Evolutionary conservation across 805 yeast genomes (phyloP), one percentile per base, ranked within the genome.

Genomic region (Candida adriatica): DNA sequence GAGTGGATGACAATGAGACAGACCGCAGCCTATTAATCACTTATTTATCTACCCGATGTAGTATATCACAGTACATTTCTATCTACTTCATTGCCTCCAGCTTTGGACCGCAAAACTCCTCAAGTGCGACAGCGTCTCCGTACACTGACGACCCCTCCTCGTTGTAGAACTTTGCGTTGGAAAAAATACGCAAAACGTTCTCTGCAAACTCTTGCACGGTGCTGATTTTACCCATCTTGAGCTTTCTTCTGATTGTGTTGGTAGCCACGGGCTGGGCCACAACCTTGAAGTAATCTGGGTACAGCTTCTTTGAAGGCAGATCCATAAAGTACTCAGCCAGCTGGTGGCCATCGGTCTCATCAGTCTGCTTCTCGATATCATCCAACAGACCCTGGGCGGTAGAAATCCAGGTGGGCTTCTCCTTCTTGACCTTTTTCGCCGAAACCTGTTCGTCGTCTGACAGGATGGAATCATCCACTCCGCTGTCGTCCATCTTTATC

Each of bases 111-210:
- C n/a, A n/a, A n/a, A 72, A 72, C 41, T 78, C 68, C 17, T 96
- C 96, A 38, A 87, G 62, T 9, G 54, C 59, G 31, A 66, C 64
- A 6, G 97, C 94, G 58, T 88, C 96, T 33, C 70, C 67, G 48
- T 77, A 84, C 14, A 90, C 90, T 49, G 83, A 64, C 1, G 95
- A 84, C 0, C 94, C 95, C 56, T 86, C 96, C 51, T 87, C 94
- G 48, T 90, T 90, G 57, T 86, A 88, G 29, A 75, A 75, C 43
- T 80, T 71, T 15, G 96, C 96, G 54, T 88, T 88, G 31, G 76
- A 70, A 55, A 79, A 87, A 78, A 90, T 85, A 33, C 73, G 65
- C 40, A 75, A 74, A 38, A 84, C 56, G 38, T 78, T 84, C 30
- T 70, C 77, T 34, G 73, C 58, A 19, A 79, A 66, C 18, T 64